phyloP scores from a whole-genome alignment of 768 basidiomycete species.

The Amanita rimosa region DNA sequence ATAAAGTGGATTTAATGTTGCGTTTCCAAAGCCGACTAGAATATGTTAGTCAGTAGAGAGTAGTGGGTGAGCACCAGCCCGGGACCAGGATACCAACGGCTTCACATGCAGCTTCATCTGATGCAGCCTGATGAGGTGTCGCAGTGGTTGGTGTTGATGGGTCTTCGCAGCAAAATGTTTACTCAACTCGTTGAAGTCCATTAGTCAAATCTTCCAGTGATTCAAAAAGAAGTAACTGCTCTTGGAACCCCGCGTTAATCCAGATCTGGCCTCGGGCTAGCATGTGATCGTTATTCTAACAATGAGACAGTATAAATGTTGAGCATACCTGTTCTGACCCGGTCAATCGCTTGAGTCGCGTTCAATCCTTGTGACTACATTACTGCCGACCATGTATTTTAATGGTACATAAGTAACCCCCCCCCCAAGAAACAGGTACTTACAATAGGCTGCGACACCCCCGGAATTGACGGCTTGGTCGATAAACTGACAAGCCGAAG shows the following conservation, averaged over 20 bases:
- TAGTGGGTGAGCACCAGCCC: no score
- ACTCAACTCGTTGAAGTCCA: no score
- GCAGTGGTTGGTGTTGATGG: no score
- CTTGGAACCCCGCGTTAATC: constrained; percentile 67
- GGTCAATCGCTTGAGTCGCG: constrained; percentile 46
- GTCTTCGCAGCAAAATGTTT: no score
- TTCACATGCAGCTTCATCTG: no score
- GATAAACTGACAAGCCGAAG: constrained; percentile 57
- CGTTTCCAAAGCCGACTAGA: no score
- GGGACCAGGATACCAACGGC: no score
- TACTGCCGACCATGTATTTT: constrained; percentile 26
- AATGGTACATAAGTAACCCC: constrained; percentile 7
- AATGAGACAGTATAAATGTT: neutral
- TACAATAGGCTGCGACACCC: constrained; percentile 63
- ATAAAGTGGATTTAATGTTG: no score
- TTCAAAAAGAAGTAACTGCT: constrained; percentile 68
- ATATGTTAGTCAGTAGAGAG: no score
- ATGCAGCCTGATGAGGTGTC: no score
- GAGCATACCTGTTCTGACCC: constrained; percentile 44
- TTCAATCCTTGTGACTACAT: constrained; percentile 54
- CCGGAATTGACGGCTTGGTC: constrained; percentile 45
- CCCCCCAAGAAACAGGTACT: constrained; percentile 16
- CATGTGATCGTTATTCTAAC: neutral
- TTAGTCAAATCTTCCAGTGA: no score
- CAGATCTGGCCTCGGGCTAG: constrained; percentile 69